phyloP scores from a whole-genome alignment of 345 rosid genomes.

The Heritiera littoralis region DNA sequence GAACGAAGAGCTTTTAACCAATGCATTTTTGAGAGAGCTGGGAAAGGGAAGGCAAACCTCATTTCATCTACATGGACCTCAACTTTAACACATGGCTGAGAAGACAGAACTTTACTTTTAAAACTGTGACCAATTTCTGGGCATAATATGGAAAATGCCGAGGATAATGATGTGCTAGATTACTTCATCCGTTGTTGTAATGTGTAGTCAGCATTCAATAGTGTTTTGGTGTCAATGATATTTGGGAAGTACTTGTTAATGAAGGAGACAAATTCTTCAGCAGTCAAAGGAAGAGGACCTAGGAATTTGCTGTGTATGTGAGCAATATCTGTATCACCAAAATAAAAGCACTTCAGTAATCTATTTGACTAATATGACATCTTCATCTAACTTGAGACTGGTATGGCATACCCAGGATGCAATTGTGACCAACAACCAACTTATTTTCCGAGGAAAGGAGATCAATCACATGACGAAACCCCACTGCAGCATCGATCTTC shows the following conservation, averaged over 20 bases:
- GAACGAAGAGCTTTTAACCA: background rate
- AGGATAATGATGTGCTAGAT: slow-evolving; percentile 68
- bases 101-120: slow-evolving; percentile 38
- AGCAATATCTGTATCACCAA: slow-evolving; percentile 70
- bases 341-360: slow-evolving; percentile 21
- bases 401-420: slow-evolving; percentile 72
- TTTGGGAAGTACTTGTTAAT: slow-evolving; percentile 62
- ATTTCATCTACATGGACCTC: slow-evolving; percentile 77
- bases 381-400: slow-evolving; percentile 18
- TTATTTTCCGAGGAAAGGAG: slow-evolving; percentile 77
- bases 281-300: slow-evolving; percentile 74
- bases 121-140: slow-evolving; percentile 61
- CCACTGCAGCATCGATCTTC: slow-evolving; percentile 66
- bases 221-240: slow-evolving; percentile 85
- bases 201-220: slow-evolving; percentile 56
- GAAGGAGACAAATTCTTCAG: slow-evolving; percentile 66
- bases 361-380: slow-evolving; percentile 16
- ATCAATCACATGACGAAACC: slow-evolving; percentile 91
- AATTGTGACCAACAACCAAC: slow-evolving; percentile 93
- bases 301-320: slow-evolving; percentile 80
- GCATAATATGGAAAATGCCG: slow-evolving; percentile 68
- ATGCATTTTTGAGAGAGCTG: slow-evolving; percentile 1
- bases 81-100: slow-evolving; percentile 51
- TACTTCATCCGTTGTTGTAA: slow-evolving; percentile 60
- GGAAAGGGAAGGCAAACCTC: slow-evolving; percentile 55